Conservation (phyloP, 257 asterid genomes). For the Solanum dulcamara region DNA sequence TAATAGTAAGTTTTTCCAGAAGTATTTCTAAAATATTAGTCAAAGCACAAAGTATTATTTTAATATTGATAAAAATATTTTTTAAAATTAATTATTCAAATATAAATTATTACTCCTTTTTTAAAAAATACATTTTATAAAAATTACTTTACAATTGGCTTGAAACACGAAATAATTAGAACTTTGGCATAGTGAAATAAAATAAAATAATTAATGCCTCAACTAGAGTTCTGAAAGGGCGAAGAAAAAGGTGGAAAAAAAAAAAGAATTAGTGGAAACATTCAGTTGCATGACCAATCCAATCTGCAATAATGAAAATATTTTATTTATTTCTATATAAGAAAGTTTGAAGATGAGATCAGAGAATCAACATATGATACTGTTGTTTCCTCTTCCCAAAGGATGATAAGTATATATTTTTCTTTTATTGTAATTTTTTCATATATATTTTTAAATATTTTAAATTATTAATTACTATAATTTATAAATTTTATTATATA, state of each 20-base stretch:
- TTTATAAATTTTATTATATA: too few relatives aligned
- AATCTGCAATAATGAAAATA: background rate
- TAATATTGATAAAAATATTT: background rate
- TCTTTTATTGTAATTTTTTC: too few relatives aligned
- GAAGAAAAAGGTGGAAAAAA: background rate
- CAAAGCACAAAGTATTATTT: background rate
- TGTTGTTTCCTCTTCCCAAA: background rate
- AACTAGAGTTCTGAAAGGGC: background rate
- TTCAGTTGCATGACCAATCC: background rate
- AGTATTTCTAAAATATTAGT: background rate
- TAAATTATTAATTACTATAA: background rate
- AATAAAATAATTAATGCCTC: background rate
- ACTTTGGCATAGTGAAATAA: background rate
- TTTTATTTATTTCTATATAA: background rate
- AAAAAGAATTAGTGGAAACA: background rate
- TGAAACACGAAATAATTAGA: background rate
- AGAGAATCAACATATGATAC: constrained; percentile 1
- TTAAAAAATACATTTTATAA: too few relatives aligned
- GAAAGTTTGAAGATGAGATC: constrained; percentile 4
- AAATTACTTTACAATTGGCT: too few relatives aligned
- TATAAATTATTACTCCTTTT: background rate
- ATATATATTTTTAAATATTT: too few relatives aligned
- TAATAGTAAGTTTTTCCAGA: background rate
- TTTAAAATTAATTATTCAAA: background rate
- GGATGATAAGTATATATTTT: background rate